These are phyloP conservation scores for Bipolaris oryzae DNA, from an alignment of 2,329 filamentous ascomycete genomes.

Conservation along the genomic window DNA sequence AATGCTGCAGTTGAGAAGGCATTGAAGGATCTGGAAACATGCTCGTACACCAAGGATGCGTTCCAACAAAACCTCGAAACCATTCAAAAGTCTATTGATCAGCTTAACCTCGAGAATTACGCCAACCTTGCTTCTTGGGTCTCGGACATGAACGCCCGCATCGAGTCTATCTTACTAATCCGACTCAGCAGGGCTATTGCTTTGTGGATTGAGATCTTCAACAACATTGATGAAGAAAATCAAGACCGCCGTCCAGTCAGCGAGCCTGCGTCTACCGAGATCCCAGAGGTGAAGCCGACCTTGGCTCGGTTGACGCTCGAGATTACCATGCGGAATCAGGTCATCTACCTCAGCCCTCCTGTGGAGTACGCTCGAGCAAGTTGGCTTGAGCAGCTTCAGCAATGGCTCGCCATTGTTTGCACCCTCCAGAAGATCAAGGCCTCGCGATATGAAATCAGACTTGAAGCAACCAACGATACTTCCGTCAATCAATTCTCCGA, in stretches of 20 bases:
- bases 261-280: constrained; percentile 54
- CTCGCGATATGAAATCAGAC: constrained; percentile 88
- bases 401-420: constrained; percentile 92
- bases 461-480: constrained; percentile 66
- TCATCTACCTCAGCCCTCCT: constrained; percentile 94
- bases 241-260: constrained; percentile 35
- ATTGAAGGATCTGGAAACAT: constrained; percentile 80
- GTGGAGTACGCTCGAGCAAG: constrained; percentile 88
- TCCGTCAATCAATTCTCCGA: constrained; percentile 76
- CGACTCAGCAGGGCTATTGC: constrained; percentile 84
- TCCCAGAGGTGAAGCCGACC: constrained; percentile 56
- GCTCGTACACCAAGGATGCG: constrained; percentile 77
- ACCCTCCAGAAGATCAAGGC: constrained; percentile 94
- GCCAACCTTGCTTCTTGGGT: constrained; percentile 94
- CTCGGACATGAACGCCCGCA: constrained; percentile 79
- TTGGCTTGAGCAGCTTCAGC: constrained; percentile 91
- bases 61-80: constrained; percentile 82
- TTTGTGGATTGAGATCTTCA: constrained; percentile 86
- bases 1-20: constrained; percentile 83
- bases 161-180: constrained; percentile 78
- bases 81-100: constrained; percentile 92
- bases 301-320: constrained; percentile 83
- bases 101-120: constrained; percentile 94
- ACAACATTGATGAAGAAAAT: constrained; percentile 51
- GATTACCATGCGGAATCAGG: constrained; percentile 96